Evolutionary conservation across 1,139 yeast species (phyloP), one percentile per base, ranked within the genome.

Genomic region (Blastobotrys aristatus): DNA sequence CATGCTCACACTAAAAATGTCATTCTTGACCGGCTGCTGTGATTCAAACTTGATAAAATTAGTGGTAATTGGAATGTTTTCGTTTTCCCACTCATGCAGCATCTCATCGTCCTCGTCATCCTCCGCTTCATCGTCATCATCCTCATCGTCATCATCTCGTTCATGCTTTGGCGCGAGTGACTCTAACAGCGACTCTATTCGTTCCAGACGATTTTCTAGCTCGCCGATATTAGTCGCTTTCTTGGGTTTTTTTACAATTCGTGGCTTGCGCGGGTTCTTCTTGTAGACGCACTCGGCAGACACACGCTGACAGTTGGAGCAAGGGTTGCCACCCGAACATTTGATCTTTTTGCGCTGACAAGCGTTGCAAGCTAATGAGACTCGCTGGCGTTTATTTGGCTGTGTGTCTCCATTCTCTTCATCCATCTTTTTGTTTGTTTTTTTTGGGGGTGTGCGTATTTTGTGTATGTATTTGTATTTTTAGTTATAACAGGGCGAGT

Each of bases 321-420:
- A 86, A 0, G 95, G 95, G 53, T 80, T 78, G 24, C 48, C 57
- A 56, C 87, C 95, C 58, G 83, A 84, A 60, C 95, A 87, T 59
- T 84, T 84, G 44, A 82, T 77, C 62, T 85, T 85, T 48, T 79
- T 69, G 50, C 74, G 69, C 57, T 85, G 81, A 62, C 95, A 86
- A 40, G 74, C 70, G 53, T 79, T 84, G 58, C 95, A 87, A 0
- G 71, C 71, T 26, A 62, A 60, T 4, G 66, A 60, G 7, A 66
- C 64, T n/a, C 70, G 56, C 45, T 63, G 62, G n/a, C 69, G 60
- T 43, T 65, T 65, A 17, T 82, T 84, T 2, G 38, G 72, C 82
- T 88, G 78, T 34, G 36, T 32, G 16, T 22, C 26, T 34, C 24
- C 24, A 18, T 18, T 18, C 6, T 34, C 7, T 8, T 34, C 26